Base-by-base conservation (phyloP, 208 protist genomes). In the Crithidia expoeki region DNA sequence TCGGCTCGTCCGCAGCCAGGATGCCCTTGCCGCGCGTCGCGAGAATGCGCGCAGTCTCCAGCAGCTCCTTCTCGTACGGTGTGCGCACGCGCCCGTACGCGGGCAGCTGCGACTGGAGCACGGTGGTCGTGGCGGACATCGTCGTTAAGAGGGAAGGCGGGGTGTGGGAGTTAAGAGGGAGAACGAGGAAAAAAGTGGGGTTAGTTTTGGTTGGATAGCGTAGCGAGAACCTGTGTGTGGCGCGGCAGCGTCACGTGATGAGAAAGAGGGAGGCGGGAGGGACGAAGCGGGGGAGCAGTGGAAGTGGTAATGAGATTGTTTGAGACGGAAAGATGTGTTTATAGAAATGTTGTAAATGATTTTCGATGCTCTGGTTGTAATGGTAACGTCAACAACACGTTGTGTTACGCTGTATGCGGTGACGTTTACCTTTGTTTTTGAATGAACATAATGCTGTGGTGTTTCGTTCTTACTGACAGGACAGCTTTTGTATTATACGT, bases 1-100 rank as follows among this genome's bases (percentile, higher is more conserved):
- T 90, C 62, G 81, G 83, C 79, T 98, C 96, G 80, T 98, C 96
- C 40, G 94, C 93, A 46, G 96, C 96, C 16, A 98, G 80, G 74
- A 98, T 85, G 58, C 96, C 97, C 74, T 98, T 96, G 68, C 97
- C 96, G 40, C 76, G 83, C n/a, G 79, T 66, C 21, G 68, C 44
- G 30, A 86, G 38, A 27, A 77, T 76, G 60, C 40, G 58, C 19
- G 58, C 67, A 25, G 74, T 86, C 46, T 72, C 46, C 27, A 81
- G 42, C 33, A 81, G 57, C 81, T 84, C 69, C 47, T 79, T 56
- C 59, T 77, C 52, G 60, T 69, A 79, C 49, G 55, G 61, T 33
- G 72, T 79, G 28, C 61, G 51, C 61, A 81, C 40, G 68, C 69
- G 64, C 53, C 47, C 62, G 74, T 84, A 70, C 25, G 68, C 57